Base-by-base conservation (phyloP, 2,329 filamentous ascomycete species). In the Penicillium sp. region DNA sequence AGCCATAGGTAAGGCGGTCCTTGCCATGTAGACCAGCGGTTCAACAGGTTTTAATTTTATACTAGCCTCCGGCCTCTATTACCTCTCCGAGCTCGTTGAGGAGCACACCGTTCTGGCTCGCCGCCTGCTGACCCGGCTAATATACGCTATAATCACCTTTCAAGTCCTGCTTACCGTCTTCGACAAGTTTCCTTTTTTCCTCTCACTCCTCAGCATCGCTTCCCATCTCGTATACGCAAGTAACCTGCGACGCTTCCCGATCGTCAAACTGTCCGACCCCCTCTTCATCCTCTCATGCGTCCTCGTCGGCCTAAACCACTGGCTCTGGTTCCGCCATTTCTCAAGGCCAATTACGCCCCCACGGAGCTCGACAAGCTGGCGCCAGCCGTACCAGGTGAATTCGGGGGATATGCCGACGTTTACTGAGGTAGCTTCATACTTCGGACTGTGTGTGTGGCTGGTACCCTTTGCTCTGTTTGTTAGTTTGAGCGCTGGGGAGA, bases 391-490 rank as follows among this genome's bases (percentile, higher is more conserved):
- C 63, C 70, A 77, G 47, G 71, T 75, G 79, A 87, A 75, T 60
- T 71, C 76, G 56, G 72, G 74, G 7, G 74, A 77, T 51, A 76
- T 92, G 49, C 95, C 95, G 0, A 90, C 86, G 44, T 99, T 99
- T 76, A 93, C 92, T 19, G 92, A 98, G 80, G 95, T 98, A 49
- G 93, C 95, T 0, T 94, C 92, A 0, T 99, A 95, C 79, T 99
- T 99, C 73, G 95, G 95, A 0, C 83, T 99, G 2, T 97, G 93
- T 71, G 93, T 99, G 0, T 99, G 95, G 95, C 84, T 99, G 1
- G 91, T 98, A 0, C 95, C 95, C 0, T 99, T 99, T 74, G 89
- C 93, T 17, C 84, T 99, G 15, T 99, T 99, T 73, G 94, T 99
- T 55, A 96, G 91, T 71, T 79, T 99, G 47, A 96, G 92, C 19